Evolutionary conservation across 177 flowering plant species (phyloP).

Genomic region (Vitis hybrid): DNA sequence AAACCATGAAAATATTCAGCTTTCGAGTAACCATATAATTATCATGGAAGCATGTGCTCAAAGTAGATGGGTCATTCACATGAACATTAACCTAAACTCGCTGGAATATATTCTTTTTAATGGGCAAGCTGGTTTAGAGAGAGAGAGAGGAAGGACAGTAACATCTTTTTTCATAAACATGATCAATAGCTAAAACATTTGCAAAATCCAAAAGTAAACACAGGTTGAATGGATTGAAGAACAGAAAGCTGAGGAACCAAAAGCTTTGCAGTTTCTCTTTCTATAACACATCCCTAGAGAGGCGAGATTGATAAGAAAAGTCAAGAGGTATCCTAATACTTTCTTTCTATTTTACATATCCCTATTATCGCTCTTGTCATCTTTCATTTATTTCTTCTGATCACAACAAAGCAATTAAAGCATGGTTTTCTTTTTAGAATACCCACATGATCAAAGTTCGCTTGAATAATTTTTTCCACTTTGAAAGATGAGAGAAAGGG

Average conservation of each 20-base stretch:
- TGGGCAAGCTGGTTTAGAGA: neutral
- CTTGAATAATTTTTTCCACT: slow-evolving; percentile 38
- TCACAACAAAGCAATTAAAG: slow-evolving; percentile 7
- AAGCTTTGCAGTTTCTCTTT: slow-evolving; percentile 13
- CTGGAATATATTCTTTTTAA: neutral
- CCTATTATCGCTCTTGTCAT: slow-evolving; percentile 13
- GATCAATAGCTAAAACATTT: neutral
- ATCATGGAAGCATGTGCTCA: neutral
- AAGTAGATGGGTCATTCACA: neutral
- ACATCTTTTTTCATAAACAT: too few relatives aligned
- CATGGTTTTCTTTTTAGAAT: neutral
- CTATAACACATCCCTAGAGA: slow-evolving; percentile 15
- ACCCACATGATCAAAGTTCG: slow-evolving; percentile 1
- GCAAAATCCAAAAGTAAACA: neutral
- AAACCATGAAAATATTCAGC: neutral
- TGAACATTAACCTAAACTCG: slow-evolving; percentile 7
- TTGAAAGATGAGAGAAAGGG: slow-evolving; percentile 24
- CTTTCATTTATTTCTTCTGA: slow-evolving; percentile 13
- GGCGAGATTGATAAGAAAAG: slow-evolving; percentile 25
- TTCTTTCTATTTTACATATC: slow-evolving; percentile 4
- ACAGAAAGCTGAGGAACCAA: slow-evolving; percentile 43
- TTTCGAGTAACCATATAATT: too few relatives aligned
- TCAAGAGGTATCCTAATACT: slow-evolving; percentile 12
- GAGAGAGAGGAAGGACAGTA: too few relatives aligned
- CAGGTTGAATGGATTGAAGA: slow-evolving; percentile 17